Base-by-base conservation (phyloP, 352 stramenopile genomes). In the Pythium catenulatum region DNA sequence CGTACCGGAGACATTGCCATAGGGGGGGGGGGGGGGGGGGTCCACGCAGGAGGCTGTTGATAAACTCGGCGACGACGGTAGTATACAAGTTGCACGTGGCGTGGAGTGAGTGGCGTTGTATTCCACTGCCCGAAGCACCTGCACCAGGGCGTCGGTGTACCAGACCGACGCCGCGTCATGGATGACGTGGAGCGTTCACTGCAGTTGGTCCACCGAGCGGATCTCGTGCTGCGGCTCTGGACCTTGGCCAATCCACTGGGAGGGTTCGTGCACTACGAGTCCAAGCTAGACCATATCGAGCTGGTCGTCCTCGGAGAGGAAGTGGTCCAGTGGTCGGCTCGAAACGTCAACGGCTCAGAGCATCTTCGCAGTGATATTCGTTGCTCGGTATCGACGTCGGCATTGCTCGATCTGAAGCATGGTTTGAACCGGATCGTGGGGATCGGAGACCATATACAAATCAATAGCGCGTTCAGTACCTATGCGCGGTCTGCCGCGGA, bases 321-420 rank as follows among this genome's bases (percentile, higher is more conserved):
- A 75, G 27, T 75, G 65, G 27, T 75, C 41, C 13, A 75, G 37
- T 19, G 65, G 65, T 5, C 37, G 37, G 25, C 11, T 75, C 21
- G 19, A 34, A 25, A 75, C 54, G 32, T 58, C 43, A 15, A 75
- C 65, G 17, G 65, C 7, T 25, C 54, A 75, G 21, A 75, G 37
- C 65, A 75, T 75, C 41, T 75, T 75, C 17, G 65, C 58, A 41
- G 65, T 75, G 39, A 75, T 41, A 37, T 75, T 75, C 25, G 65
- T 58, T 9, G 37, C 65, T 36, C 65, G 37, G n/a, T 75, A 75
- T 7, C 65, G 65, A 27, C 15, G 25, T 5, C 65, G 65, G 41
- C 27, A 75, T 13, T 41, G 65, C 39, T 75, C 65, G 65, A 58
- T 13, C 21, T 58, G 65, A n/a, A 58, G 43, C 65, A 75, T 54